Percentiles rank a stretch among this genome's conserved stretches.
phyloP scores from a whole-genome alignment of 2,329 filamentous ascomycete genomes.

The Phyllosticta citrichinensis region DNA sequence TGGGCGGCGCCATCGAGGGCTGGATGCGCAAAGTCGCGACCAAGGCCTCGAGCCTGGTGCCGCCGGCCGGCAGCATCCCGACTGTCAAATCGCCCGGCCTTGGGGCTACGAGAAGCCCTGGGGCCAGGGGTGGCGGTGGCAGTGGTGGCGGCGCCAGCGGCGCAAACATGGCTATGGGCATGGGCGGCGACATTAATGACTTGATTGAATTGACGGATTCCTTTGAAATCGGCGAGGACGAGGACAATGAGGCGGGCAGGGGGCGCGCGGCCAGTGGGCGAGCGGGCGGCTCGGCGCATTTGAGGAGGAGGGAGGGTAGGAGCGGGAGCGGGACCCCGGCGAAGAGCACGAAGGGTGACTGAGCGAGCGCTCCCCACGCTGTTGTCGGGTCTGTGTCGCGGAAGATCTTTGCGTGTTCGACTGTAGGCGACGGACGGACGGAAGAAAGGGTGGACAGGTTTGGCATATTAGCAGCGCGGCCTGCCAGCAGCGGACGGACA shows the following conservation, averaged over 20 bases:
- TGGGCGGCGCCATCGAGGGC: slow-evolving; percentile 77
- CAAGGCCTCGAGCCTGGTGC: slow-evolving; percentile 35
- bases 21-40: slow-evolving; percentile 79
- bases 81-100: not conserved
- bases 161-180: not conserved
- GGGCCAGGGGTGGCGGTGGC: not conserved
- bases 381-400: too few species aligned
- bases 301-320: slow-evolving; percentile 3
- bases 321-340: slow-evolving; percentile 1
- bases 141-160: not conserved
- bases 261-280: not conserved
- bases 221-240: slow-evolving; percentile 25
- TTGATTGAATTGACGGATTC: slow-evolving; percentile 58
- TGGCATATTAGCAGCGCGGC: too few species aligned
- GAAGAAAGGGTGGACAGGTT: too few species aligned
- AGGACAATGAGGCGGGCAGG: slow-evolving; percentile 12
- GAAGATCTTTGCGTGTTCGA: too few species aligned
- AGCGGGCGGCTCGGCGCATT: not conserved
- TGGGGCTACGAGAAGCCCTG: not conserved
- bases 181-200: slow-evolving; percentile 45
- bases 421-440: too few species aligned
- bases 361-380: not conserved
- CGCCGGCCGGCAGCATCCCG: not conserved
- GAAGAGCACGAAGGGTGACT: slow-evolving; percentile 11
- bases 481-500: too few species aligned